Evolutionary conservation across 2,329 filamentous ascomycete genomes (phyloP).

Genomic region (Pyrenochaeta sp.): DNA sequence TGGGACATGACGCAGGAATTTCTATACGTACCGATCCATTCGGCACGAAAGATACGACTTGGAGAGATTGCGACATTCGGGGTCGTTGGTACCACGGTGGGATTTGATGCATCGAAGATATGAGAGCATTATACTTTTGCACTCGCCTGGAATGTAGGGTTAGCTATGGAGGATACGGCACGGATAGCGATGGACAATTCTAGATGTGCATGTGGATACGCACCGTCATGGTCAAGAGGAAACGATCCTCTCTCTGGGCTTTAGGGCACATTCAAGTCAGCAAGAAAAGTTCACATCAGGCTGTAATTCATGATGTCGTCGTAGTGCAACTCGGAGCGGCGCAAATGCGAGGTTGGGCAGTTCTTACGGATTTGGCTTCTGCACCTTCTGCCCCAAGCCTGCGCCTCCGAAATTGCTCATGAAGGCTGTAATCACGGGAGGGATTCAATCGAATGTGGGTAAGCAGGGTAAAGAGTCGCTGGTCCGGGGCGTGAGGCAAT

Average conservation of each 20-base stretch:
- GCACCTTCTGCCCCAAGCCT: conserved; percentile 68
- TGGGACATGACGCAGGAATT: conserved; percentile 20
- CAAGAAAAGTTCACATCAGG: background rate
- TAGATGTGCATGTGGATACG: conserved; percentile 9
- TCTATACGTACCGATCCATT: conserved; percentile 82
- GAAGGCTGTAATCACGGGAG: no score
- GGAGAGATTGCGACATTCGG: conserved; percentile 82
- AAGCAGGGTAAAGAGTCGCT: no score
- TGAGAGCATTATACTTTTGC: conserved; percentile 83
- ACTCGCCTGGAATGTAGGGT: conserved; percentile 72
- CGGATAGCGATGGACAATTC: conserved; percentile 1
- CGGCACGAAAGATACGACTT: conserved; percentile 90
- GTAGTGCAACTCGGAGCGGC: background rate
- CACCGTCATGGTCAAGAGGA: conserved; percentile 92
- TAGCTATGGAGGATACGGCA: conserved; percentile 12
- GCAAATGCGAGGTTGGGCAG: conserved; percentile 6
- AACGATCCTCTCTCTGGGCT: conserved; percentile 93
- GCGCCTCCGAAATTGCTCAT: conserved; percentile 76
- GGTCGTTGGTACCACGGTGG: conserved; percentile 82
- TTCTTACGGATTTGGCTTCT: conserved; percentile 75
- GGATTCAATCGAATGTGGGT: no score
- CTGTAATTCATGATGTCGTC: background rate
- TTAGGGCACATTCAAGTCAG: conserved; percentile 15
- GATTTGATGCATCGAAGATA: conserved; percentile 90
- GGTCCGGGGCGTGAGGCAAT: no score